Conservation (phyloP, 352 stramenopile species). For the Peronospora destructor region DNA sequence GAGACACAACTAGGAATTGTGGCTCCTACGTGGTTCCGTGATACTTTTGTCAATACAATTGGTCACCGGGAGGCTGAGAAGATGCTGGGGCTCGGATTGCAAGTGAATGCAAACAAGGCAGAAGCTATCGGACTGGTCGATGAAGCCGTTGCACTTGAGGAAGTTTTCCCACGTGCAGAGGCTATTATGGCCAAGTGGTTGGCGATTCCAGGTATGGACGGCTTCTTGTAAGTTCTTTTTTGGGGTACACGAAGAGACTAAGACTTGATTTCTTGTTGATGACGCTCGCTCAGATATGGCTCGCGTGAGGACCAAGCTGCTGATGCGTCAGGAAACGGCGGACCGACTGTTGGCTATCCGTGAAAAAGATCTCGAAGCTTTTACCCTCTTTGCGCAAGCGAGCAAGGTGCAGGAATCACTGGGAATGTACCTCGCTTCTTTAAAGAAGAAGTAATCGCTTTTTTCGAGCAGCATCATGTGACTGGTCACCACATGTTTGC, state of each 20-base stretch:
- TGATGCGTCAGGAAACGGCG: slow-evolving; percentile 72
- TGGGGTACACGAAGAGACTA: neutral
- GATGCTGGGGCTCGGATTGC: slow-evolving; percentile 74
- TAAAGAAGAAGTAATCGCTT: slow-evolving; percentile 52
- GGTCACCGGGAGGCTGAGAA: slow-evolving; percentile 79
- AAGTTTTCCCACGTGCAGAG: slow-evolving; percentile 64
- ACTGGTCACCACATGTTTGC: neutral
- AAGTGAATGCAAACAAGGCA: slow-evolving; percentile 67
- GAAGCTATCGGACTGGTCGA: slow-evolving; percentile 74
- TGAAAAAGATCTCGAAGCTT: slow-evolving; percentile 59
- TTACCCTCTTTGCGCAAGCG: slow-evolving; percentile 66
- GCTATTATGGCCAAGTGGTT: slow-evolving; percentile 70
- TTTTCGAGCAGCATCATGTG: neutral
- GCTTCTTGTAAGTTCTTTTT: neutral
- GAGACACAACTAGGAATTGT: slow-evolving; percentile 92
- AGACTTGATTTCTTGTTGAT: slow-evolving; percentile 2
- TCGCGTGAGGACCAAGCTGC: slow-evolving; percentile 64
- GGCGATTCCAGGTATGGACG: slow-evolving; percentile 56
- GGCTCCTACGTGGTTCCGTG: slow-evolving; percentile 71
- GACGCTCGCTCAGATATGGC: slow-evolving; percentile 35
- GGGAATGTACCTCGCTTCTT: slow-evolving; percentile 63
- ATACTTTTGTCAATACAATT: slow-evolving; percentile 82
- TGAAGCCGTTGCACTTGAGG: slow-evolving; percentile 64
- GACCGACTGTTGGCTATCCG: slow-evolving; percentile 44
- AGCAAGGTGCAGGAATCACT: slow-evolving; percentile 82